phyloP scores from a whole-genome alignment of 2,329 filamentous ascomycete species.

The Botrytis deweyae region DNA sequence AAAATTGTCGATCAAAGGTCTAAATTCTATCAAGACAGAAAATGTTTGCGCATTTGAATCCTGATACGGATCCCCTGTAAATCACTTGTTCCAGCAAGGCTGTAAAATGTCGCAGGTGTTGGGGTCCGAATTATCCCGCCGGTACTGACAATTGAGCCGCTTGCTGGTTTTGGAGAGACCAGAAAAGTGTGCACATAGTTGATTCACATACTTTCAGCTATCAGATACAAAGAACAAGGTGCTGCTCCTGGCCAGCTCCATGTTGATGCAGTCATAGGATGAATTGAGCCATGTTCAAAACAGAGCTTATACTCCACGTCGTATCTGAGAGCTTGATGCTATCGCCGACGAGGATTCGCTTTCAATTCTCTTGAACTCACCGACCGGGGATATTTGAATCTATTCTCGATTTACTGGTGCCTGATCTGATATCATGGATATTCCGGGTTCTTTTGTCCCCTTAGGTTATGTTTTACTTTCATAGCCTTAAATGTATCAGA shows the following conservation, averaged over 20 bases:
- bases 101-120: neutral
- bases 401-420: conserved; percentile 6
- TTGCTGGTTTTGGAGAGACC: neutral
- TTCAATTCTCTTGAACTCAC: neutral
- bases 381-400: too few relatives aligned
- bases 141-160: neutral
- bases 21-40: too few relatives aligned
- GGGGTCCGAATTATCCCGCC: neutral
- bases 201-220: neutral
- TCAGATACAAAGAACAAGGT: neutral
- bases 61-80: neutral
- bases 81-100: neutral
- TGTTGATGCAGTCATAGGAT: neutral
- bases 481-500: conserved; percentile 2
- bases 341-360: neutral
- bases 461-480: neutral
- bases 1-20: neutral
- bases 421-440: conserved; percentile 17
- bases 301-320: neutral
- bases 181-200: neutral
- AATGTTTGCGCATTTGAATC: neutral
- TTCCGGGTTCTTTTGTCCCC: neutral
- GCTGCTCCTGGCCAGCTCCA: neutral
- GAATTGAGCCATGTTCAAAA: neutral
- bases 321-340: neutral